Base-by-base conservation (phyloP, 805 yeast species). In the Sugiyamaella smithiae region DNA sequence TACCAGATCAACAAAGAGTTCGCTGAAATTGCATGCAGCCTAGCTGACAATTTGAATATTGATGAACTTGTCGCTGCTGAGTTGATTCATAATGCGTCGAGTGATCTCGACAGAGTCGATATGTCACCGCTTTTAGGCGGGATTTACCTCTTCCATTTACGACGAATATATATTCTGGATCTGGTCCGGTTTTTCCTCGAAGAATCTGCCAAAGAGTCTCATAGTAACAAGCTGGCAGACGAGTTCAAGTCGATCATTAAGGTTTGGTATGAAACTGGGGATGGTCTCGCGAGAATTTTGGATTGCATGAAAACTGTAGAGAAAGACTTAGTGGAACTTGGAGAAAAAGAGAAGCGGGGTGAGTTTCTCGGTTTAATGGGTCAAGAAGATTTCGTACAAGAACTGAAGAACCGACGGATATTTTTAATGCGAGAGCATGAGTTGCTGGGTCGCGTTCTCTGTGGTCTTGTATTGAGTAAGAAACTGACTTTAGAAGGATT, bases 41-140 rank as follows among this genome's bases (percentile, higher is more conserved):
- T 85, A 14, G 70, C 90, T 0, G 86, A 81, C 54, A 81, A 80
- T 32, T 71, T 91, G 45, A 72, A 85, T 43, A 69, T 91, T 45
- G 95, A 91, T 65, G 97, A 91, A 63, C 45, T 85, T 24, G 71
- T 77, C 2, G 77, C 87, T 1, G 93, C 95, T 1, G 86, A 88
- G 60, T 61, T 87, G 23, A 71, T 90, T 2, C 76, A 69, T 44
- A 63, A 66, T 51, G 76, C 88, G 2, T 60, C 68, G 16, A 63
- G 63, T 20, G 68, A 58, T 45, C 64, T 59, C 51, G 67, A 60
- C 9, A 68, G 67, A 8, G 69, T 77, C 1, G 70, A 63, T 37
- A 50, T 70, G 32, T 50, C 59, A 22, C 62, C 66, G 1, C 50
- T 60, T 32, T 62, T 63, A 53, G 52, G 68, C 17, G 96, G 93